Percentiles rank a stretch among this genome's conserved stretches.
phyloP scores from a whole-genome alignment of 805 yeast genomes.

The Ogataea siamensis region DNA sequence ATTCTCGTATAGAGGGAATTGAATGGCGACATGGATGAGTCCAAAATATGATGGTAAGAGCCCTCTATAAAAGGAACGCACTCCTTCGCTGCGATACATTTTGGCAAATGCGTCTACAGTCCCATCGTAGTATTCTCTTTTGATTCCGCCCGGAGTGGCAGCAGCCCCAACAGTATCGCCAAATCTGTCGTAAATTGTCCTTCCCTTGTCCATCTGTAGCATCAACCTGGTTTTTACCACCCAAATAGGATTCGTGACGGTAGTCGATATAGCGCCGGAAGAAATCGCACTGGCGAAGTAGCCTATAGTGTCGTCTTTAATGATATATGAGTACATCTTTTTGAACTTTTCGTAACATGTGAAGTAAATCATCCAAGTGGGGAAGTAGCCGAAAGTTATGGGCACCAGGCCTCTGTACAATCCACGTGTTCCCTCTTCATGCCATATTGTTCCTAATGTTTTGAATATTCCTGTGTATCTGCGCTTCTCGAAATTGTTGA shows the following conservation, averaged over 20 bases:
- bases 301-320: constrained; percentile 31
- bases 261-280: constrained; percentile 85
- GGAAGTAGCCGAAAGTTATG: constrained; percentile 90
- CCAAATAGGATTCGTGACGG: constrained; percentile 94
- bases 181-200: constrained; percentile 38
- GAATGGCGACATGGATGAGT: constrained; percentile 89
- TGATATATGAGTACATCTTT: constrained; percentile 29
- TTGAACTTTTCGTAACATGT: constrained; percentile 84
- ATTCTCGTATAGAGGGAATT: constrained; percentile 89
- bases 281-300: constrained; percentile 68
- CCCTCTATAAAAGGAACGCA: constrained; percentile 82
- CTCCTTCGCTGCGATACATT: constrained; percentile 80
- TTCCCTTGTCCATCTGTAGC: constrained; percentile 65
- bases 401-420: constrained; percentile 89
- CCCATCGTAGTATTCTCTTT: constrained; percentile 55
- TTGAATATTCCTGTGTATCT: constrained; percentile 60
- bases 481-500: constrained; percentile 18
- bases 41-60: constrained; percentile 89
- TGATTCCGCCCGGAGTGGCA: constrained; percentile 21
- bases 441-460: constrained; percentile 62
- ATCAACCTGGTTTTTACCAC: constrained; percentile 93
- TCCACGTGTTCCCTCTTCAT: constrained; percentile 81
- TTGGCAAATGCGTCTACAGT: constrained; percentile 79
- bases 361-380: constrained; percentile 97
- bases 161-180: constrained; percentile 22